Evolutionary conservation across 2,329 filamentous ascomycete genomes (phyloP).

Genomic region (Aspergillus pseudoterreus): DNA sequence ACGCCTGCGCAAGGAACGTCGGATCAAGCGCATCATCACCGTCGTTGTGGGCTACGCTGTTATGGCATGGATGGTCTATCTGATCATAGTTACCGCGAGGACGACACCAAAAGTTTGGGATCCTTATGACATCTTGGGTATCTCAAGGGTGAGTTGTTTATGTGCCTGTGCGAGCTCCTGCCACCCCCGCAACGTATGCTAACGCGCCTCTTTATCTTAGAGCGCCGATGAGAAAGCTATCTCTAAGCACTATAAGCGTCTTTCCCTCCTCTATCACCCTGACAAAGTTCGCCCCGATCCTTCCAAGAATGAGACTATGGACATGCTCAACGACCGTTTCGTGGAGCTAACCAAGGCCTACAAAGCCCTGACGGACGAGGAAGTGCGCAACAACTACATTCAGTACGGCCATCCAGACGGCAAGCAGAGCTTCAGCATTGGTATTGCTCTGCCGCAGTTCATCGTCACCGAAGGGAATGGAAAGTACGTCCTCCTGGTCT

Average conservation of each 20-base stretch:
- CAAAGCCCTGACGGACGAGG: slow-evolving; percentile 95
- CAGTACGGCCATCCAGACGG: slow-evolving; percentile 96
- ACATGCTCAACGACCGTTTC: slow-evolving; percentile 80
- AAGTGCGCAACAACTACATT: slow-evolving; percentile 93
- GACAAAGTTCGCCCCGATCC: slow-evolving; percentile 85
- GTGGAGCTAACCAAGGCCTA: slow-evolving; percentile 97
- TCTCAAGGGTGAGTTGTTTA: slow-evolving; percentile 64
- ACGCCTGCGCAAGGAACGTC: slow-evolving; percentile 85
- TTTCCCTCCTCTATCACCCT: slow-evolving; percentile 84
- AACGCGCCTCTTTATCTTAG: slow-evolving; percentile 38
- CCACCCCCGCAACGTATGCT: background rate
- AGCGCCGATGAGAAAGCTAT: slow-evolving; percentile 84
- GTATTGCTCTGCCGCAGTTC: slow-evolving; percentile 89
- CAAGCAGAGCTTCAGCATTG: slow-evolving; percentile 97
- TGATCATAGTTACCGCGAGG: slow-evolving; percentile 75
- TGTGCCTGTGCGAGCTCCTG: background rate
- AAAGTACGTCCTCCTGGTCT: slow-evolving; percentile 90
- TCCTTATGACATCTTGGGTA: slow-evolving; percentile 88
- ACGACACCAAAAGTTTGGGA: slow-evolving; percentile 82
- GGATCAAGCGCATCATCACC: slow-evolving; percentile 76
- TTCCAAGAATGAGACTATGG: slow-evolving; percentile 82
- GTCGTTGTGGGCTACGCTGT: slow-evolving; percentile 74
- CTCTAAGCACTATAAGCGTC: slow-evolving; percentile 81
- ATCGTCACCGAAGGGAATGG: slow-evolving; percentile 91
- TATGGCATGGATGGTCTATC: slow-evolving; percentile 87